A percentile compares a stretch with the other conserved stretches of the same genome.
Evolutionary conservation across 495 filamentous ascomycete species (phyloP).

Genomic region (Lichenothelia convexa): DNA sequence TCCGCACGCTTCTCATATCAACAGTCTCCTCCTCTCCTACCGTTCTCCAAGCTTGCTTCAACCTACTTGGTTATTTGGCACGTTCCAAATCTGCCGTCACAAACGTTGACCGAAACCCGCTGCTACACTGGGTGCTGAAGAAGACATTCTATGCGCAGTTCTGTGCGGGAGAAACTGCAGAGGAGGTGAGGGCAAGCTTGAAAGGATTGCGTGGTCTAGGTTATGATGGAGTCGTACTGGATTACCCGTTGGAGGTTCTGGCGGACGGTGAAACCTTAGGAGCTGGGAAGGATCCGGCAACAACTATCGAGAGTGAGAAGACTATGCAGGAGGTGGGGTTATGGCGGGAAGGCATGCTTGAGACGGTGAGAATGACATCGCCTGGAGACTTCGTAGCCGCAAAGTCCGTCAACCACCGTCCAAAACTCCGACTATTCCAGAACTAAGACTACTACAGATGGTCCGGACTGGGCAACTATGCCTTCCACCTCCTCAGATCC

Average conservation of each 20-base stretch:
- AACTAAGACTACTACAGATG: constrained; percentile 33
- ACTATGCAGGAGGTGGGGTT: constrained; percentile 35
- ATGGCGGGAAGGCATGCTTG: constrained; percentile 58
- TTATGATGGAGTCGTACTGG: constrained; percentile 58
- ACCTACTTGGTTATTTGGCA: constrained; percentile 49
- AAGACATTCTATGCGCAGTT: constrained; percentile 74
- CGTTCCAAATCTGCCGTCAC: constrained; percentile 38
- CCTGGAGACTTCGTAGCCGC: constrained; percentile 72
- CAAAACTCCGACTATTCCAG: too few species aligned
- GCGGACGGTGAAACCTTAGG: constrained; percentile 22
- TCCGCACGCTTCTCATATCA: constrained; percentile 64
- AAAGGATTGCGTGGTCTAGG: constrained; percentile 43
- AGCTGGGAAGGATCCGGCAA: too few species aligned
- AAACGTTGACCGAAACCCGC: constrained; percentile 19
- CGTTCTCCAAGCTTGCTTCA: constrained; percentile 52
- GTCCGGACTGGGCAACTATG: constrained; percentile 73
- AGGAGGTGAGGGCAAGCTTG: constrained; percentile 42
- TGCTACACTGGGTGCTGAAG: constrained; percentile 35
- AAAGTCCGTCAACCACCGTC: constrained; percentile 46
- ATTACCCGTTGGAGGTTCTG: constrained; percentile 59
- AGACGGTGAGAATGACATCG: constrained; percentile 55
- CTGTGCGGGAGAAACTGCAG: constrained; percentile 52
- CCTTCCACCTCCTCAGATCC: constrained; percentile 42
- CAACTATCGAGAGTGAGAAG: too few species aligned
- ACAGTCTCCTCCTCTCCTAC: constrained; percentile 60